Conservation (phyloP, 148 eudicot species). For the Silene conica region DNA sequence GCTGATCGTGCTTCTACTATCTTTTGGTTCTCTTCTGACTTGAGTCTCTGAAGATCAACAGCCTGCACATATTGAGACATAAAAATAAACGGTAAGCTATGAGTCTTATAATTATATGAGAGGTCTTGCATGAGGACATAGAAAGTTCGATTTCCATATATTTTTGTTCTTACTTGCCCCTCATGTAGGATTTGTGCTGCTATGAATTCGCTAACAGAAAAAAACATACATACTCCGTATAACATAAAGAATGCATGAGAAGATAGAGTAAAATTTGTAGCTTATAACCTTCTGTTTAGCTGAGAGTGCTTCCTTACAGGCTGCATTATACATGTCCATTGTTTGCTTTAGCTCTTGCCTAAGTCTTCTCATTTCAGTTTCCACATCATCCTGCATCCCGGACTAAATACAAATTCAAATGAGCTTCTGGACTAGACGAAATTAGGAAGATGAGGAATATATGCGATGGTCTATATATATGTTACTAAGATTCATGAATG, state of each 20-base stretch:
- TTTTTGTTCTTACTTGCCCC: too few relatives aligned
- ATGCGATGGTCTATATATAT: too few relatives aligned
- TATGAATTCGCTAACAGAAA: background rate
- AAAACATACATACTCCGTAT: too few relatives aligned
- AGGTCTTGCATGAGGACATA: too few relatives aligned
- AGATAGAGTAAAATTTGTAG: background rate
- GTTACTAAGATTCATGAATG: too few relatives aligned
- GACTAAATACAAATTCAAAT: background rate
- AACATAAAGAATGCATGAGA: background rate
- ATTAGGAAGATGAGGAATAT: background rate
- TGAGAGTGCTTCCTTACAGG: constrained; percentile 75
- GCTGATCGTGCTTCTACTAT: constrained; percentile 46
- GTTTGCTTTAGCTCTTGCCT: constrained; percentile 81
- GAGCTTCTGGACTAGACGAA: background rate
- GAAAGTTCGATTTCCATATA: too few relatives aligned
- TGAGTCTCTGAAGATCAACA: constrained; percentile 56
- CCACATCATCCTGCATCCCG: constrained; percentile 53
- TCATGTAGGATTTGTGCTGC: too few relatives aligned
- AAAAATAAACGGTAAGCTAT: too few relatives aligned
- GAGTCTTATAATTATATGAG: too few relatives aligned
- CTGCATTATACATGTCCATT: constrained; percentile 89
- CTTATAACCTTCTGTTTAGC: constrained; percentile 62
- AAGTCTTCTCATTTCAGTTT: constrained; percentile 85
- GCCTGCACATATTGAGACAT: constrained; percentile 33
- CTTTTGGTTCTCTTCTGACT: constrained; percentile 45